Conservation (phyloP, 352 stramenopile species). For the Paralagenidium karlingii region DNA sequence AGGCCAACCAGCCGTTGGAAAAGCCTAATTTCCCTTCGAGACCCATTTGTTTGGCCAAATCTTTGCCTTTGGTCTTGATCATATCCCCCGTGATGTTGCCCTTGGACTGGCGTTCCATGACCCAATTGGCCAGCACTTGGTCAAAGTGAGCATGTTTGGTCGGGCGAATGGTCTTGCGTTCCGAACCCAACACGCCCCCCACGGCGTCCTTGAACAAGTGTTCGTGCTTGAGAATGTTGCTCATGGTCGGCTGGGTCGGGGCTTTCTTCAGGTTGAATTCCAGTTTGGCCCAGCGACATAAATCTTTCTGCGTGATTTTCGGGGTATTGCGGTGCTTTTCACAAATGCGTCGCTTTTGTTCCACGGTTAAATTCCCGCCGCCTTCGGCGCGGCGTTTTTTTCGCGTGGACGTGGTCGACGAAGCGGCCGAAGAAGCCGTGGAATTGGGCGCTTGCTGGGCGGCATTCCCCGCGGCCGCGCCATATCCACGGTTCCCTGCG, state of each 20-base stretch:
- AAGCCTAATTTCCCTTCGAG: constrained; percentile 73
- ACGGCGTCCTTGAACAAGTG: constrained; percentile 80
- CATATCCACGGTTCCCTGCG: constrained; percentile 6
- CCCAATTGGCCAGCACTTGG: constrained; percentile 77
- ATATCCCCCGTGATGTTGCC: constrained; percentile 82
- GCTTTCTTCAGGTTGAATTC: constrained; percentile 79
- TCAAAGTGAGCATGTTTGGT: constrained; percentile 68
- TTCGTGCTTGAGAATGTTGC: constrained; percentile 81
- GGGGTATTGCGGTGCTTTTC: constrained; percentile 77
- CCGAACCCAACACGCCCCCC: constrained; percentile 52
- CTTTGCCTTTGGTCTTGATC: constrained; percentile 76
- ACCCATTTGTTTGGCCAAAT: constrained; percentile 74
- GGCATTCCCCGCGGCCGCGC: not conserved
- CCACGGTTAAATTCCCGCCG: constrained; percentile 70
- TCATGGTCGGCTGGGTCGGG: constrained; percentile 70
- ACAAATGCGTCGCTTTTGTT: constrained; percentile 82
- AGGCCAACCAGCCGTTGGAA: constrained; percentile 78
- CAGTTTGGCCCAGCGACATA: constrained; percentile 81
- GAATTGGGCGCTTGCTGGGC: not conserved
- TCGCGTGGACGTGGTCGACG: not conserved
- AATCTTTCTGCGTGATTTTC: constrained; percentile 83
- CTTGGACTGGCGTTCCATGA: constrained; percentile 84
- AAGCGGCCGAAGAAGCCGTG: not conserved
- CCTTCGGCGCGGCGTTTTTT: constrained; percentile 38
- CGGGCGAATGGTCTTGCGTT: constrained; percentile 76